Percentiles rank a stretch among this genome's conserved stretches.
These are phyloP conservation scores for Stephania cephalantha DNA, from an alignment of 164 flowering plant genomes.

Conservation along the genomic window DNA sequence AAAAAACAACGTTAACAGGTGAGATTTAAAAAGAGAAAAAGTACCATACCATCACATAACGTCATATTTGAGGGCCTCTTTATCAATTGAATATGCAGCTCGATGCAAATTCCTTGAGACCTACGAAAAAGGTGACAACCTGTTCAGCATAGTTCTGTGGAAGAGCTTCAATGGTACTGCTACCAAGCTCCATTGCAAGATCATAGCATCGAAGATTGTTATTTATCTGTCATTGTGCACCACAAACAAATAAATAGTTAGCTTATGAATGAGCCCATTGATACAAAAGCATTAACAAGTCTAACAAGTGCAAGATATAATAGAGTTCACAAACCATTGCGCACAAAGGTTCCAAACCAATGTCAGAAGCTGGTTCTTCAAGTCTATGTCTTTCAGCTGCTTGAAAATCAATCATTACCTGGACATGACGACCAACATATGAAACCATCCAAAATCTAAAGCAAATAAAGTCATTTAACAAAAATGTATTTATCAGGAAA, in stretches of 20 bases:
- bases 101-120: not conserved
- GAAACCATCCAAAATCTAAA: not conserved
- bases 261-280: not conserved
- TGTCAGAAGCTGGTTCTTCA: conserved; percentile 94
- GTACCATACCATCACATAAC: not conserved
- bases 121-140: conserved; percentile 31
- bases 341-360: conserved; percentile 90
- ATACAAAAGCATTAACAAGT: not conserved
- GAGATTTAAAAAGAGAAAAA: not conserved
- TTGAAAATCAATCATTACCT: conserved; percentile 99
- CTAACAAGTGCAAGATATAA: not conserved
- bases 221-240: conserved; percentile 53
- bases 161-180: conserved; percentile 85
- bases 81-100: not conserved
- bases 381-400: conserved; percentile 86
- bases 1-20: not conserved
- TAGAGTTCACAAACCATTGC: conserved; percentile 65
- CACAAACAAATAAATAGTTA: not conserved
- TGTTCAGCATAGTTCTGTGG: conserved; percentile 88
- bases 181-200: conserved; percentile 93
- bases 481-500: too few relatives aligned
- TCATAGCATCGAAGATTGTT: conserved; percentile 97
- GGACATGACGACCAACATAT: conserved; percentile 10
- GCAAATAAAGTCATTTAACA: too few relatives aligned
- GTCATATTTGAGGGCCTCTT: not conserved